Evolutionary conservation across 345 rosid species (phyloP).

Genomic region (Dipteronia dyeriana): DNA sequence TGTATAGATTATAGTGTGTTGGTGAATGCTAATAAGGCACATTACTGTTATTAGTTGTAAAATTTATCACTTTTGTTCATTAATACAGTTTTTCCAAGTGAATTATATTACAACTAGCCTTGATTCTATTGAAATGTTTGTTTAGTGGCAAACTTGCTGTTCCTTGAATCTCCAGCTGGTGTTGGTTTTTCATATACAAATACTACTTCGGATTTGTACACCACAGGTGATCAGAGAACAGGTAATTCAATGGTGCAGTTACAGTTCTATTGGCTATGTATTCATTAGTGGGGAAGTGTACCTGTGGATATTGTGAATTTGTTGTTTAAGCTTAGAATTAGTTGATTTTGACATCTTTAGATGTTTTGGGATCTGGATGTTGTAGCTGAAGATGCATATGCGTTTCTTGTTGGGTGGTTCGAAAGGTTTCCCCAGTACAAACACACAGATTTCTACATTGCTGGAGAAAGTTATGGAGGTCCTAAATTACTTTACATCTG

Average conservation of each 20-base stretch:
- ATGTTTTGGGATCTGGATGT: constrained; percentile 17
- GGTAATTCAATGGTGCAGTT: constrained; percentile 42
- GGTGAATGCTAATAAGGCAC: background rate
- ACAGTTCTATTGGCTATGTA: background rate
- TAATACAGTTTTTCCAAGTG: background rate
- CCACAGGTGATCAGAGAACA: constrained; percentile 81
- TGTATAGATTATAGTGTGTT: background rate
- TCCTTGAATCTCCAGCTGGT: constrained; percentile 97
- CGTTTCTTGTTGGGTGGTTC: constrained; percentile 80
- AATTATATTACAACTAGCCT: background rate
- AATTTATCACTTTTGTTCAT: background rate
- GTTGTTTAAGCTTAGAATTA: constrained; percentile 3
- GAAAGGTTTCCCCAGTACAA: constrained; percentile 97
- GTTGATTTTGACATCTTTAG: constrained; percentile 24
- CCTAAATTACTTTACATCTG: background rate
- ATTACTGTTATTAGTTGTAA: background rate
- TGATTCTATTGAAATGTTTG: background rate
- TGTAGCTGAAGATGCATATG: constrained; percentile 88
- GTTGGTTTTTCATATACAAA: constrained; percentile 94
- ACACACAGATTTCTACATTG: constrained; percentile 89
- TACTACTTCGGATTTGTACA: constrained; percentile 79
- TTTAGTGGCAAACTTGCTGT: constrained; percentile 86
- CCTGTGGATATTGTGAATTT: background rate
- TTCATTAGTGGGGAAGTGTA: background rate
- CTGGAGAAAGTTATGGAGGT: constrained; percentile 99